Conservation (phyloP, 2,329 filamentous ascomycete genomes). For the Xenoacremonium recifei region DNA sequence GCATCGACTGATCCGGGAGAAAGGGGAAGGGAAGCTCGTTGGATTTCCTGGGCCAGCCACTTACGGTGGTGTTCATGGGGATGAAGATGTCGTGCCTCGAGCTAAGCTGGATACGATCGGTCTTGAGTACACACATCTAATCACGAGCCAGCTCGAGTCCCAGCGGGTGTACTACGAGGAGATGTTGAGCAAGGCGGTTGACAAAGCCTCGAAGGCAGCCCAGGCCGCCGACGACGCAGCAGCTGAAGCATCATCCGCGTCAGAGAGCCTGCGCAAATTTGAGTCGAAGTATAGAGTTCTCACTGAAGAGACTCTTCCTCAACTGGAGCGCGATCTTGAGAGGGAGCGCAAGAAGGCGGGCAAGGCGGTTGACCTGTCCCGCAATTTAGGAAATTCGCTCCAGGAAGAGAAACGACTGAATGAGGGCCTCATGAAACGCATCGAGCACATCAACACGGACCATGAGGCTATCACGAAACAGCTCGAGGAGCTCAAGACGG, state of each 20-base stretch:
- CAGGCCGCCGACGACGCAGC: constrained; percentile 64
- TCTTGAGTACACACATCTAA: constrained; percentile 89
- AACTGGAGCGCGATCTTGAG: constrained; percentile 70
- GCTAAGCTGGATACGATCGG: constrained; percentile 74
- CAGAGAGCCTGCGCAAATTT: constrained; percentile 51
- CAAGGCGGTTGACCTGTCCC: constrained; percentile 73
- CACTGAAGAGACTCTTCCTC: constrained; percentile 55
- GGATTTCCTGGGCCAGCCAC: constrained; percentile 68
- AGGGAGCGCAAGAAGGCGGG: constrained; percentile 66
- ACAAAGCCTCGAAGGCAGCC: constrained; percentile 79
- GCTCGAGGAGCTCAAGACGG: constrained; percentile 53
- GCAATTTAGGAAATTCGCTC: constrained; percentile 70
- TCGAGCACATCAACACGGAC: constrained; percentile 69
- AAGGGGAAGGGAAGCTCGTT: constrained; percentile 87
- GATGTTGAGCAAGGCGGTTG: constrained; percentile 80
- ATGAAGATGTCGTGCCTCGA: constrained; percentile 69
- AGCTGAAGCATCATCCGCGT: constrained; percentile 46
- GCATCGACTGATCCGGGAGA: constrained; percentile 90
- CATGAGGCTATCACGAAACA: constrained; percentile 56
- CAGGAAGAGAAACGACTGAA: constrained; percentile 86
- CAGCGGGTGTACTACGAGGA: constrained; percentile 95
- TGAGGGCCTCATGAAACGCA: constrained; percentile 77
- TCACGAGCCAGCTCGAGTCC: constrained; percentile 89
- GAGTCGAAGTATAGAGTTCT: constrained; percentile 47
- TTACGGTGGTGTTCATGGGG: constrained; percentile 34